These are phyloP conservation scores for Pythium plurisporium DNA, from an alignment of 352 stramenopile species.

Conservation along the genomic window DNA sequence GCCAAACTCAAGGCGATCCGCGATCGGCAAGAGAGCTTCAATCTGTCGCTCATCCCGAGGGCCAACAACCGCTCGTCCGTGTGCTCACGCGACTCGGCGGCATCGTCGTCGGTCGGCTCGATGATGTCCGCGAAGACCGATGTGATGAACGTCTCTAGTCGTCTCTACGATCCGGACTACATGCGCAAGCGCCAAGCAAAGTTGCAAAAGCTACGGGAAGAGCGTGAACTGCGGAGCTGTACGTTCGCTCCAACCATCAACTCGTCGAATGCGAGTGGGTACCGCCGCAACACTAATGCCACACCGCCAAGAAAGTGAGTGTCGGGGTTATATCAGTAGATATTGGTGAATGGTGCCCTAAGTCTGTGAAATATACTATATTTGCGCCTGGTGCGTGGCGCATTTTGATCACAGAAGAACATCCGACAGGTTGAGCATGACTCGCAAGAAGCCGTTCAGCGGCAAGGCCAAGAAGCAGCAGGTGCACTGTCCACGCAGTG, in stretches of 20 bases:
- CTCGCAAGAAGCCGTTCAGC: conserved; percentile 79
- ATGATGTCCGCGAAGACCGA: conserved; percentile 77
- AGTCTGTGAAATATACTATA: conserved; percentile 2
- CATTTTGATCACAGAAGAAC: not conserved
- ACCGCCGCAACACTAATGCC: conserved; percentile 4
- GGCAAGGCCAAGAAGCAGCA: conserved; percentile 88
- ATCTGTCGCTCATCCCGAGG: conserved; percentile 55
- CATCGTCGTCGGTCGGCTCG: conserved; percentile 51
- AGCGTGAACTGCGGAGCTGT: conserved; percentile 78
- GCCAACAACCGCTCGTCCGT: conserved; percentile 47
- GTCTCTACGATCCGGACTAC: conserved; percentile 84
- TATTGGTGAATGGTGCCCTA: too few species aligned
- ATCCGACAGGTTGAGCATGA: conserved; percentile 7
- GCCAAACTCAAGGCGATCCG: conserved; percentile 59
- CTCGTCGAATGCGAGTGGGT: conserved; percentile 18
- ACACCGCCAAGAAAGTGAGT: conserved; percentile 28
- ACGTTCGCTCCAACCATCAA: conserved; percentile 77
- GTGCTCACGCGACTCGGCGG: conserved; percentile 63
- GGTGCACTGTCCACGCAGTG: conserved; percentile 18
- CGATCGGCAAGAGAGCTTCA: conserved; percentile 61
- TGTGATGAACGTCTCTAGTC: conserved; percentile 66
- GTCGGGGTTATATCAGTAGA: conserved; percentile 2
- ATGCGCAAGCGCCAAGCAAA: conserved; percentile 70
- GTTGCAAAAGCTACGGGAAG: conserved; percentile 67
- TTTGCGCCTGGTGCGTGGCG: not conserved